Base-by-base conservation (phyloP, 345 rosid species). In the Geranium rotundifolium region DNA sequence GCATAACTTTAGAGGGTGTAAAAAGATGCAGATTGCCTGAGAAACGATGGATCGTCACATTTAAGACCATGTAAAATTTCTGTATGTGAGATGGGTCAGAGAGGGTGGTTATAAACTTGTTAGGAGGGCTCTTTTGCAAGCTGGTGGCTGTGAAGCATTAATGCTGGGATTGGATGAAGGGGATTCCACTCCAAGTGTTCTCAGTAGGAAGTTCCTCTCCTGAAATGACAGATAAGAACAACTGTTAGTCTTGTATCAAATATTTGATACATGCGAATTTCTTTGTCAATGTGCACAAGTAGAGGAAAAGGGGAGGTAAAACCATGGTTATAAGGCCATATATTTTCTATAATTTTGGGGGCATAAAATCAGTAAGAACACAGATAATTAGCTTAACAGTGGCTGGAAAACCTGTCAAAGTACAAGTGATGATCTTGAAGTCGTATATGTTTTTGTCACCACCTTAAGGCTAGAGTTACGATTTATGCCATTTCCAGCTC, bases 71-170 rank as follows among this genome's bases (percentile, higher is more conserved):
- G 56, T 59, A 50, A 62, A 37, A 59, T 54, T 68, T 66, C 41
- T 61, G 61, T 67, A 55, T 63, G 68, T 64, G 72, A 76, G 72
- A 69, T 59, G 72, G 58, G 65, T 76, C 61, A 72, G 61, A 70
- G 71, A 69, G 52, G 69, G 62, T 63, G 57, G 60, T 84, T 65
- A 92, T 76, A 92, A 81, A 75, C 96, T 89, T 64, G 84, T 92
- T 31, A 92, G 96, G 72, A 92, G 96, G 75, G 86, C 93, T 76
- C 98, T 75, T 85, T 84, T 89, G 93, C 98, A 92, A 71, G 87
- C 80, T 7, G 98, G 98, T 71, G 93, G 91, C 71, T 80, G 86
- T 55, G 78, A 71, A 65, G 78, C 75, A 81, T 78, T 85, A 62
- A 73, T 71, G 72, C 71, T 78, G 62, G 84, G 85, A 74, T 69